These are phyloP conservation scores for Trichoderma oligosporum DNA, from an alignment of 2,329 filamentous ascomycete genomes.

Conservation along the genomic window DNA sequence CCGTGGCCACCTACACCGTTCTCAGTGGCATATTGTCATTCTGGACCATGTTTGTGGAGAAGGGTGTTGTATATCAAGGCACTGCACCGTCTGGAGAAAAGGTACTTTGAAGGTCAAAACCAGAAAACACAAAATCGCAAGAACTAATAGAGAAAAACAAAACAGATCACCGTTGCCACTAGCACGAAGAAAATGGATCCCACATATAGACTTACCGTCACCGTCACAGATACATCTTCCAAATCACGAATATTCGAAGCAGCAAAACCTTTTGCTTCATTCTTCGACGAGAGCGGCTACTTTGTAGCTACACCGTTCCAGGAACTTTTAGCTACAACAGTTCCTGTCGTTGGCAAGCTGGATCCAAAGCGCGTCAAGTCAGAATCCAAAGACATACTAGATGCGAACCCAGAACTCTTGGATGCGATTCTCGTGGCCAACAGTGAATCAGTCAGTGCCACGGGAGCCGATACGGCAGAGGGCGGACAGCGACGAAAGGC, in stretches of 20 bases:
- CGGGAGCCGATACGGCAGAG: conserved; percentile 34
- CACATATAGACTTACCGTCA: conserved; percentile 71
- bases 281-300: conserved; percentile 70
- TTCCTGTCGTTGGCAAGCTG: conserved; percentile 61
- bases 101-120: conserved; percentile 38
- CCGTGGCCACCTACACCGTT: conserved; percentile 73
- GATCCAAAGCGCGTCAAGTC: conserved; percentile 57
- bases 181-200: conserved; percentile 75
- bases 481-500: conserved; percentile 47
- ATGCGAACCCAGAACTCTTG: conserved; percentile 46
- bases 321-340: conserved; percentile 65
- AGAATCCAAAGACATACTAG: conserved; percentile 36
- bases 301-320: conserved; percentile 76
- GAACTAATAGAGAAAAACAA: conserved; percentile 20
- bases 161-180: conserved; percentile 69
- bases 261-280: conserved; percentile 63
- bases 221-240: conserved; percentile 42
- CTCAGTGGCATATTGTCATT: conserved; percentile 74
- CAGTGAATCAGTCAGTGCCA: conserved; percentile 26
- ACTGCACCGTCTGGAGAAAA: conserved; percentile 61
- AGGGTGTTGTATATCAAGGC: conserved; percentile 76
- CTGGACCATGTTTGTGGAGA: conserved; percentile 84
- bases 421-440: conserved; percentile 44
- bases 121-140: not conserved
- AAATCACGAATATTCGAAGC: conserved; percentile 49